phyloP scores from a whole-genome alignment of 1,284 basidiomycete species.

The Cutaneotrichosporon mucoides region DNA sequence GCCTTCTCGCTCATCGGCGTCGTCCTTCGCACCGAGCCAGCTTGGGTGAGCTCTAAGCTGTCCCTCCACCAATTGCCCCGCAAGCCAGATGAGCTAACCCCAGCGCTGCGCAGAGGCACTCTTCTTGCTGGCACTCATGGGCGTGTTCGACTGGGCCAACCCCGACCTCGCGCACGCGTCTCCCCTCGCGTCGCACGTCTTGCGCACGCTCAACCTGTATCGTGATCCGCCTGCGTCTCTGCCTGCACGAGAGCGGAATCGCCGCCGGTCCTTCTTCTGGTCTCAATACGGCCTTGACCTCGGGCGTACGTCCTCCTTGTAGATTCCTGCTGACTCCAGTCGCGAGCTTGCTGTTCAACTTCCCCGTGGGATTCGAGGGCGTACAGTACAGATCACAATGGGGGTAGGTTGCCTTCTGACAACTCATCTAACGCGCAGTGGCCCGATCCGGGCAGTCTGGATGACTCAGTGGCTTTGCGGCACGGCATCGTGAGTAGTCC shows the following conservation, averaged over 20 bases:
- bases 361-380: background rate
- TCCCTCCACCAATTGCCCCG: too few relatives aligned
- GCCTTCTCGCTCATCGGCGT: background rate
- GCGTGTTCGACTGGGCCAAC: slow-evolving; percentile 11
- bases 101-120: slow-evolving; percentile 8
- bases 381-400: slow-evolving; percentile 5
- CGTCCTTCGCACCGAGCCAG: slow-evolving; percentile 9
- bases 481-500: slow-evolving; percentile 1
- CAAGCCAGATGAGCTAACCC: background rate
- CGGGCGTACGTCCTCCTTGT: background rate
- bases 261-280: slow-evolving; percentile 10
- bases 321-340: background rate
- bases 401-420: too few relatives aligned
- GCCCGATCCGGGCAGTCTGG: slow-evolving; percentile 1
- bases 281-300: background rate
- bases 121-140: slow-evolving; percentile 3
- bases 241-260: slow-evolving; percentile 3
- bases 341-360: background rate
- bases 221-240: slow-evolving; percentile 1
- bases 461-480: background rate
- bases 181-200: background rate
- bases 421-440: background rate
- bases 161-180: slow-evolving; percentile 1
- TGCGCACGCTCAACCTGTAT: background rate
- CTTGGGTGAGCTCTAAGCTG: background rate